Percentiles rank a stretch among this genome's conserved stretches.
These are phyloP conservation scores for Aphanocladium album DNA, from an alignment of 2,329 filamentous ascomycete genomes.

Conservation along the genomic window DNA sequence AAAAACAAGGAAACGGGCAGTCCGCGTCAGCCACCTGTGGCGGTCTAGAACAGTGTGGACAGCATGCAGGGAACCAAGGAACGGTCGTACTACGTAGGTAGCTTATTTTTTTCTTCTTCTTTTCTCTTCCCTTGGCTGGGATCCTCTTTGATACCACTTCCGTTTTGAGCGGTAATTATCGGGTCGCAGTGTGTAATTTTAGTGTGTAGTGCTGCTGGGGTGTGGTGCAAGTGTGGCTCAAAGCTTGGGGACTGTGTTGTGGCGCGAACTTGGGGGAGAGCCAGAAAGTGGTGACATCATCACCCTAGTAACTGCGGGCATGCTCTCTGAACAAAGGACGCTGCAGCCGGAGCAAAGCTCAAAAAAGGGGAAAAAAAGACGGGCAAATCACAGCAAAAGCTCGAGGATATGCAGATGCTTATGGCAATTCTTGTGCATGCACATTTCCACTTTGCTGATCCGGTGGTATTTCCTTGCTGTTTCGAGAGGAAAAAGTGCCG, in stretches of 20 bases:
- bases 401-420: no score
- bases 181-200: neutral
- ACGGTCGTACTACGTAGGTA: neutral
- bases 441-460: no score
- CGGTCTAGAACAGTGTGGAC: neutral
- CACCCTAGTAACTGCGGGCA: conserved; percentile 15
- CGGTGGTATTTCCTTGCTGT: no score
- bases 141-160: no score
- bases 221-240: conserved; percentile 3
- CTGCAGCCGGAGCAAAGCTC: neutral
- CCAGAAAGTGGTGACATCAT: conserved; percentile 32
- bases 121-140: no score
- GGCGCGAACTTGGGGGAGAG: neutral
- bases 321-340: neutral
- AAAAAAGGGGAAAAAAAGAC: neutral
- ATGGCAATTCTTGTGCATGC: no score
- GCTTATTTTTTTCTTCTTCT: neutral
- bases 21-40: conserved; percentile 8
- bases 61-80: neutral
- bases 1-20: neutral
- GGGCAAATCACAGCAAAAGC: no score
- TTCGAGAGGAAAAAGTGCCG: neutral
- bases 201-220: no score
- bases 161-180: conserved; percentile 6
- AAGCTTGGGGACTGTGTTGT: neutral